Evolutionary conservation across 2,329 filamentous ascomycete genomes (phyloP).

Genomic region (Paraphoma sp.): DNA sequence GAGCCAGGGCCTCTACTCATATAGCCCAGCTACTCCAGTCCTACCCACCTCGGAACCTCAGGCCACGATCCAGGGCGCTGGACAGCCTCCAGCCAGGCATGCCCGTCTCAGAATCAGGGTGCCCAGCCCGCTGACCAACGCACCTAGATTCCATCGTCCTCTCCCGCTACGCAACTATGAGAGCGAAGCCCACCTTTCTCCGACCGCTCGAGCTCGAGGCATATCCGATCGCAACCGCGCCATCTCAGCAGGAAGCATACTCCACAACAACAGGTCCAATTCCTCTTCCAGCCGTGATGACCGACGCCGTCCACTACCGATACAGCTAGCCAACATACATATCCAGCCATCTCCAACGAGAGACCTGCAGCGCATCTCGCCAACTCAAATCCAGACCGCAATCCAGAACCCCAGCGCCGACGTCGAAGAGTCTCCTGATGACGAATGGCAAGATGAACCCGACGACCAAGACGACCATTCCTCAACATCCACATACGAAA

Average conservation of each 20-base stretch:
- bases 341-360: neutral
- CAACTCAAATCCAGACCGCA: too few relatives aligned
- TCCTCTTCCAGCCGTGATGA: neutral
- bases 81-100: neutral
- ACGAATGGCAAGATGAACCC: too few relatives aligned
- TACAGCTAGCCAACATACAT: neutral
- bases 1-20: too few relatives aligned
- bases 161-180: constrained; percentile 21
- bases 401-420: too few relatives aligned
- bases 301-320: neutral
- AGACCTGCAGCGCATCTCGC: too few relatives aligned
- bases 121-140: neutral
- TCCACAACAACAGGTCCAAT: neutral
- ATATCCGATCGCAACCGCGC: neutral
- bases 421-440: too few relatives aligned
- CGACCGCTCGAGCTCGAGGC: neutral
- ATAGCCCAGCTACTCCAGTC: too few relatives aligned
- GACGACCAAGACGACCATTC: too few relatives aligned
- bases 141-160: constrained; percentile 13
- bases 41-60: too few relatives aligned
- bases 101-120: neutral
- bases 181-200: neutral
- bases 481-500: too few relatives aligned
- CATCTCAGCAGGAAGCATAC: neutral
- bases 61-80: too few relatives aligned